Evolutionary conservation across 139 green algal genomes (phyloP), one percentile per base, ranked within the genome.

Genomic region (Closterium sp.): DNA sequence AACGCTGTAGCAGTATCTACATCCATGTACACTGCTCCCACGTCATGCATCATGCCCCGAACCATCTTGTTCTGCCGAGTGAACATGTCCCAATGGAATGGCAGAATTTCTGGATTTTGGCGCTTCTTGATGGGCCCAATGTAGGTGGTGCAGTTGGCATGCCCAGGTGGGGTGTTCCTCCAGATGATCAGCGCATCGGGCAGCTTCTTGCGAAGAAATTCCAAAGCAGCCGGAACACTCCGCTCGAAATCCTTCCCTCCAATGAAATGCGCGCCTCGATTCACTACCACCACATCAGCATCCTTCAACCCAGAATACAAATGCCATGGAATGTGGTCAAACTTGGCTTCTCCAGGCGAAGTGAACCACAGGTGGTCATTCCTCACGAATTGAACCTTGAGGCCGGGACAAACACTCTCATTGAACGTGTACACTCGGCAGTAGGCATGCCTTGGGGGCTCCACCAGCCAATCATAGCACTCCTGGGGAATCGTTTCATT

Each of bases 11-110:
- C 28, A 32, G 85, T 31, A 31, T 87, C 85, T 27, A 87, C 85
- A 87, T 87, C 85, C 85, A 87, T 87, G 85, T 87, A 87, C 85
- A 87, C 85, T 31, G 85, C 85, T 32, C 85, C 85, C 28, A 87
- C n/a, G 1, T 31, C 28, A 17, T 87, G 28, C n/a, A 31, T 31
- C 28, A 87, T 87, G 21, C 85, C 85, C n/a, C 85, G 85, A 13
- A 31, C 85, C 85, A 87, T 19, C 85, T 87, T 31, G 85, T 87
- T 87, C 22, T 87, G 85, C 27, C 28, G 10, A 19, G 85, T 24
- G 32, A 87, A 87, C 85, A 87, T 19, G 28, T 30, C 85, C 85
- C 85, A 87, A 10, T 87, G n/a, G 85, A 87, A 87, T 27, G 28
- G 28, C 85, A 87, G 28, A 87, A 32, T 21, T 10, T 87, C 85